Evolutionary conservation across 257 asterid genomes (phyloP).

Genomic region (Coffea eugenioides): DNA sequence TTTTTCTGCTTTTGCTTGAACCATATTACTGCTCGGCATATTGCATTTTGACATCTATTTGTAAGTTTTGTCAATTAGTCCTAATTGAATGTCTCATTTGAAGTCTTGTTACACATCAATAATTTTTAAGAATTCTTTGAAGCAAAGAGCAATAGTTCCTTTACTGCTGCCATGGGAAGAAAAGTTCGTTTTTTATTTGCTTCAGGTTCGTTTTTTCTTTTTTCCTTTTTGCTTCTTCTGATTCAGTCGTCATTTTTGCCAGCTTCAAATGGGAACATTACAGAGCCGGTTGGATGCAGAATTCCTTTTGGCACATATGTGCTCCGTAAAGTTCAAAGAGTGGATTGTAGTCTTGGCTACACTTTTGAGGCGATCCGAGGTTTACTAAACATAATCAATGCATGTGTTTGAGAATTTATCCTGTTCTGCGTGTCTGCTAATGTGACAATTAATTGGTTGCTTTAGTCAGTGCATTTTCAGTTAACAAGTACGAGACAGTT

Average conservation of each 20-base stretch:
- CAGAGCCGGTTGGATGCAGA: conserved; percentile 98
- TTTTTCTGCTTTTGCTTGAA: background rate
- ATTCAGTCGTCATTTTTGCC: conserved; percentile 20
- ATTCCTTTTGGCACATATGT: conserved; percentile 94
- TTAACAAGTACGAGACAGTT: background rate
- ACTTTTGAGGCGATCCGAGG: conserved; percentile 96
- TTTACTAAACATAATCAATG: conserved; percentile 22
- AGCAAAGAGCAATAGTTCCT: background rate
- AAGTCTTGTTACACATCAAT: background rate
- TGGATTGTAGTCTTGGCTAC: conserved; percentile 99
- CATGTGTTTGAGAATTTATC: background rate
- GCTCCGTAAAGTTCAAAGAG: conserved; percentile 97
- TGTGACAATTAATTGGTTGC: background rate
- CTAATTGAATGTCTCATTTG: background rate
- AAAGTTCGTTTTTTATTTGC: background rate
- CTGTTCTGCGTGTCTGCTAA: background rate
- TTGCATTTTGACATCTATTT: background rate
- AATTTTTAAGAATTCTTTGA: background rate
- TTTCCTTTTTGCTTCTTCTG: background rate
- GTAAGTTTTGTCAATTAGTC: background rate
- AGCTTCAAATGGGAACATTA: conserved; percentile 93
- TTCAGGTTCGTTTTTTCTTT: conserved; percentile 8
- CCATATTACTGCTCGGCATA: background rate
- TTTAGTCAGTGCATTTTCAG: background rate
- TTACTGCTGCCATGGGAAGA: background rate